These are phyloP conservation scores for Priceomyces carsonii DNA, from an alignment of 805 yeast genomes.

Conservation along the genomic window DNA sequence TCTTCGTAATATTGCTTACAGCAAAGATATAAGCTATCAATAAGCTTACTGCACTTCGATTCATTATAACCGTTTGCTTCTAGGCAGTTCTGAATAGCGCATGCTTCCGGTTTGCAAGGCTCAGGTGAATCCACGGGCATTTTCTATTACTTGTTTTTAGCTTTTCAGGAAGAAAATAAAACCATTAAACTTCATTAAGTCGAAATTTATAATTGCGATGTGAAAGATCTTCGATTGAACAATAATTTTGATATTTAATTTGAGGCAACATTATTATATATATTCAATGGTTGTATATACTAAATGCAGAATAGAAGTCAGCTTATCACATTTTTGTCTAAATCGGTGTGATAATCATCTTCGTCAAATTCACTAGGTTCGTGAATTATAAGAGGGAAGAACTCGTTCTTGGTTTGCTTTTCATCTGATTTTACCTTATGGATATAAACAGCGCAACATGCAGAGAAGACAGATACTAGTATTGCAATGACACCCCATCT, in stretches of 20 bases:
- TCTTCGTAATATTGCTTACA: conserved; percentile 65
- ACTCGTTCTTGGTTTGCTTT: conserved; percentile 29
- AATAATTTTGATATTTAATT: too few relatives aligned
- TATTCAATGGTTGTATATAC: background rate
- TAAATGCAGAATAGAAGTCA: conserved; percentile 4
- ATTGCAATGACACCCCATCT: conserved; percentile 83
- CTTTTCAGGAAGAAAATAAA: background rate
- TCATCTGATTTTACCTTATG: conserved; percentile 22
- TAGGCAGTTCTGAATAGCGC: conserved; percentile 81
- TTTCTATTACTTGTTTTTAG: background rate
- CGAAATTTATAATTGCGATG: too few relatives aligned
- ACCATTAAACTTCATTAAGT: too few relatives aligned
- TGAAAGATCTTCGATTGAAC: too few relatives aligned
- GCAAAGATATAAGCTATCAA: conserved; percentile 73
- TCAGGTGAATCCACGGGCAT: conserved; percentile 17
- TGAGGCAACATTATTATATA: too few relatives aligned
- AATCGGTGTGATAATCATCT: conserved; percentile 56
- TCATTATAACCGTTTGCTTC: conserved; percentile 65
- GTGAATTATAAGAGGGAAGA: conserved; percentile 42
- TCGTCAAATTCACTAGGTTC: conserved; percentile 54
- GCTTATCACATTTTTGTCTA: conserved; percentile 35
- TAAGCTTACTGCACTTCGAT: conserved; percentile 65
- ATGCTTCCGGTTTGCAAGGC: conserved; percentile 77
- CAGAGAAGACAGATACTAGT: conserved; percentile 59
- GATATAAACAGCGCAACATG: conserved; percentile 54